phyloP scores from a whole-genome alignment of 208 protist species.

The Leishmania tarentolae region DNA sequence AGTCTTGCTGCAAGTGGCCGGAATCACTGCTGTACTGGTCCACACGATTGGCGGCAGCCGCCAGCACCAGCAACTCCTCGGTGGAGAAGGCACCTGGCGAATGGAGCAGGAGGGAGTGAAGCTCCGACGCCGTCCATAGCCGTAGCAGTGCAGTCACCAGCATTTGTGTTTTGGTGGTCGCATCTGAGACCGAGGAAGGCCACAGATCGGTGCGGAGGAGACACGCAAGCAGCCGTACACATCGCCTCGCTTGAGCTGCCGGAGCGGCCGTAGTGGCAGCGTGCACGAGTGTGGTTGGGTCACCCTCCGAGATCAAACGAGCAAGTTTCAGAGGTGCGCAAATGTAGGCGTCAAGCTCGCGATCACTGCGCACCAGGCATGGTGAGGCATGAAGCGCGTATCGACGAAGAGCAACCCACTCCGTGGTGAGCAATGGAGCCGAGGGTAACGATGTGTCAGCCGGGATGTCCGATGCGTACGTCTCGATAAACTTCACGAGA shows the following conservation, averaged over 20 bases:
- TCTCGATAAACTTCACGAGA: not conserved
- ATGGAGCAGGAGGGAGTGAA: slow-evolving; percentile 8
- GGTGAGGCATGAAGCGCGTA: slow-evolving; percentile 19
- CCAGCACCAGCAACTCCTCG: slow-evolving; percentile 34
- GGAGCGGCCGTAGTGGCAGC: slow-evolving; percentile 13
- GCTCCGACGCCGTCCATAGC: slow-evolving; percentile 14
- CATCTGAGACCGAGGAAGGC: slow-evolving; percentile 3
- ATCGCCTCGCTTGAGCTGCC: slow-evolving; percentile 9
- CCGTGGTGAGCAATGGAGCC: not conserved
- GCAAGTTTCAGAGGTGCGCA: slow-evolving; percentile 27
- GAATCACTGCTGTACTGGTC: not conserved
- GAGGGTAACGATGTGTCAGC: not conserved
- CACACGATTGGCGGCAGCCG: slow-evolving; percentile 16
- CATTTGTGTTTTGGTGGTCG: not conserved
- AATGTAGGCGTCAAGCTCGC: slow-evolving; percentile 11
- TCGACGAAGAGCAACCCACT: slow-evolving; percentile 11
- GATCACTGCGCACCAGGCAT: slow-evolving; percentile 21
- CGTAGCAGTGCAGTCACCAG: slow-evolving; percentile 13
- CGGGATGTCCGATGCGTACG: not conserved
- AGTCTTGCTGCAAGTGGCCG: not conserved
- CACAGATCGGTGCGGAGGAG: slow-evolving; percentile 31
- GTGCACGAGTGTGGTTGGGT: slow-evolving; percentile 8
- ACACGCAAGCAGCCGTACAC: slow-evolving; percentile 25
- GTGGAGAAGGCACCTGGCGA: slow-evolving; percentile 22
- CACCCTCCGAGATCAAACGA: slow-evolving; percentile 2